phyloP scores from a whole-genome alignment of 164 flowering plant genomes.

The Annona squamosa region DNA sequence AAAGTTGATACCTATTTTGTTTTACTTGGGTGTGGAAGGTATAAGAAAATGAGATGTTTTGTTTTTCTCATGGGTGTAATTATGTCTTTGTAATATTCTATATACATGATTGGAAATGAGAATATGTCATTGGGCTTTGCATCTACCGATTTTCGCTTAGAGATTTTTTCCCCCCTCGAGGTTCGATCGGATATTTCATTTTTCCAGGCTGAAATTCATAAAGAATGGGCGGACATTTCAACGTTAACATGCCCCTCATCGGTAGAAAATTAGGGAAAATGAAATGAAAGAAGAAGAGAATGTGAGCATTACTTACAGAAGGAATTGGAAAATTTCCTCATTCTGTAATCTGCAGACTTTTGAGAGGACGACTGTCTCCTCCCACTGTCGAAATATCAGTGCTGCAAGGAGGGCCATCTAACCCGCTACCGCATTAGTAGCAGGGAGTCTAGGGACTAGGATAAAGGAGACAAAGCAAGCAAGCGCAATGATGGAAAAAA shows the following conservation, averaged over 20 bases:
- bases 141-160: slow-evolving; percentile 17
- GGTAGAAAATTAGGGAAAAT: not conserved
- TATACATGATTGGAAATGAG: slow-evolving; percentile 22
- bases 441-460: not conserved
- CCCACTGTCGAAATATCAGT: not conserved
- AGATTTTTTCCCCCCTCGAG: not conserved
- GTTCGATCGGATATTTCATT: slow-evolving; percentile 1
- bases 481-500: not conserved
- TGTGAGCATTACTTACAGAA: slow-evolving; percentile 6
- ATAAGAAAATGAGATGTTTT: slow-evolving; percentile 29
- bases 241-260: not conserved
- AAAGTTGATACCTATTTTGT: slow-evolving; percentile 27
- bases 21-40: slow-evolving; percentile 43
- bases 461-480: not conserved
- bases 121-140: slow-evolving; percentile 35
- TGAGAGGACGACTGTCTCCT: not conserved
- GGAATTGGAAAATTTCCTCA: not conserved
- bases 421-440: not conserved
- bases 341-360: too few relatives aligned
- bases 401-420: not conserved
- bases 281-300: not conserved
- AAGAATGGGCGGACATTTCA: not conserved
- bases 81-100: slow-evolving; percentile 25
- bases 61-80: slow-evolving; percentile 14
- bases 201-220: not conserved